Evolutionary conservation across 2,329 filamentous ascomycete genomes (phyloP).

Genomic region (Talaromyces sp.): DNA sequence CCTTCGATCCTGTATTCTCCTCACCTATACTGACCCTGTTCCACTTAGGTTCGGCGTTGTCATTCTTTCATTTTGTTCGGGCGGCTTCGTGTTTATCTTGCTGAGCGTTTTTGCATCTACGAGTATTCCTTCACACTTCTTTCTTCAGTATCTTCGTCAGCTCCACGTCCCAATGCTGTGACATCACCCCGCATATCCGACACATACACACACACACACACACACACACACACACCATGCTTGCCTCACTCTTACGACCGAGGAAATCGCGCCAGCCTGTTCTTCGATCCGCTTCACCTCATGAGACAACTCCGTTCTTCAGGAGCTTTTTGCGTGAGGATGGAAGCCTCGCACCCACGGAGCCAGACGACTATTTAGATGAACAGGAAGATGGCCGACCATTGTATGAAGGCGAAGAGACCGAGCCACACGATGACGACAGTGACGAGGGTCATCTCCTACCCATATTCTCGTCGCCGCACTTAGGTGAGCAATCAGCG

Average conservation of each 20-base stretch:
- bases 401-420: constrained; percentile 36
- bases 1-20: neutral
- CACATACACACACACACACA: no score
- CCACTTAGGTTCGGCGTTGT: neutral
- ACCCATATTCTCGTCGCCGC: constrained; percentile 74
- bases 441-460: constrained; percentile 54
- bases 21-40: neutral
- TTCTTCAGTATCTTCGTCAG: neutral
- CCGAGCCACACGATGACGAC: constrained; percentile 37
- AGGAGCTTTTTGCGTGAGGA: constrained; percentile 11
- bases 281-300: constrained; percentile 28
- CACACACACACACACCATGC: constrained; percentile 29
- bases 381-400: constrained; percentile 36
- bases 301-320: constrained; percentile 24
- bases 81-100: constrained; percentile 9
- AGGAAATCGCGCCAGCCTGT: constrained; percentile 25
- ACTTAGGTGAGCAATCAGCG: constrained; percentile 59
- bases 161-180: neutral
- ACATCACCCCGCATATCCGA: constrained; percentile 1
- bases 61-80: neutral
- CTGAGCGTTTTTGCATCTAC: constrained; percentile 5
- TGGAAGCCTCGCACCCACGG: constrained; percentile 15
- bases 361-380: constrained; percentile 29
- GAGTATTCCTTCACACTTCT: neutral
- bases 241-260: constrained; percentile 31